Evolutionary conservation across 306 rosid species (phyloP), one percentile per base, ranked within the genome.

Genomic region (Hippophae tibetana): DNA sequence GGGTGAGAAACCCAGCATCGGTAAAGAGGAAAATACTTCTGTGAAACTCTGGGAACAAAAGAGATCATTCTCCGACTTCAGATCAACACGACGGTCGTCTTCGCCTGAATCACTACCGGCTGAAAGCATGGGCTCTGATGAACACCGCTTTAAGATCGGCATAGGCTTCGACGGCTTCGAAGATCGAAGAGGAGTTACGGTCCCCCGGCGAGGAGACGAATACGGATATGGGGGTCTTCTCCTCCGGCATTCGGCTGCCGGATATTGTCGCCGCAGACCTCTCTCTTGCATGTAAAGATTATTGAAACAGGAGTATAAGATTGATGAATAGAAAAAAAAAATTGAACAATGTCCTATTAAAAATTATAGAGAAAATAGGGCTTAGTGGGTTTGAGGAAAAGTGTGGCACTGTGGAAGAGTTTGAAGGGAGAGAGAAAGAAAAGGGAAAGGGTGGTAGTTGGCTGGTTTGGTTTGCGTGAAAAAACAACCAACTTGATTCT

Each of bases 81-180:
- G 7, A 25, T 47, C 43, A 59, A 11, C 65, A 43, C 57, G 44
- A 8, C 6, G 57, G 41, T 54, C 67, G 4, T 63, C 74, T 13
- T 68, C 78, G 43, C 49, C 41, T 54, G 11, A 25, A 47, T 42
- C 68, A 50, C 40, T 13, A 3, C 43, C 46, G 7, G 54, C n/a
- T 45, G 56, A 58, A 47, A 82, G 70, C 43, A 57, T 52, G 3
- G 96, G 96, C 41, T 79, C 94, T 14, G 96, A 88, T 1, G 64
- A 76, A 66, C 81, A 72, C 1, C 94, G 90, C 60, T 77, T 79
- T 49, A 88, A 58, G 59, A 67, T 71, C 62, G 44, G 61, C 7
- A 62, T 1, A 13, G 79, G 66, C 70, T 70, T 84, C 4, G 83
- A 69, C 12, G 45, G 83, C 52, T 56, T 64, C 18, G 68, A 52